phyloP scores from a whole-genome alignment of 805 yeast genomes.

The Yamadazyma paraphyllophila region DNA sequence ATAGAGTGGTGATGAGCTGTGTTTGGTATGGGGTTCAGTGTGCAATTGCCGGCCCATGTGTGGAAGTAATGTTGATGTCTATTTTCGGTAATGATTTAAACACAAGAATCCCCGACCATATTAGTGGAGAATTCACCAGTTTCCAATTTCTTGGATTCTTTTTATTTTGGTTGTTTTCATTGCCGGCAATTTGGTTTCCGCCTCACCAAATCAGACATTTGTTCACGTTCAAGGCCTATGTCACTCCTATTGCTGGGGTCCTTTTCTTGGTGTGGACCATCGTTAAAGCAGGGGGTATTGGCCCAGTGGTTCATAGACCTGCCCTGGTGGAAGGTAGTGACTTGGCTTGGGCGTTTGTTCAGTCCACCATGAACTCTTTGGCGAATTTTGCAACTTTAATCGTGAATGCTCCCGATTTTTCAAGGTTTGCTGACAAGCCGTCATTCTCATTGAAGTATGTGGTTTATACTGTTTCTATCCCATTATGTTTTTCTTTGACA shows the following conservation, averaged over 20 bases:
- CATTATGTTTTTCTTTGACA: conserved; percentile 74
- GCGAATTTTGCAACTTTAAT: conserved; percentile 90
- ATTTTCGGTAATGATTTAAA: conserved; percentile 68
- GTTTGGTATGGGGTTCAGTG: conserved; percentile 89
- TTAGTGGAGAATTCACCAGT: conserved; percentile 62
- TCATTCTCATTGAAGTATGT: conserved; percentile 38
- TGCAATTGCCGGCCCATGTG: conserved; percentile 82
- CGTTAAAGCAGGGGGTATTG: conserved; percentile 76
- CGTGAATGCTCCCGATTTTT: conserved; percentile 84
- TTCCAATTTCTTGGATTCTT: conserved; percentile 75
- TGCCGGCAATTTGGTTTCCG: conserved; percentile 78
- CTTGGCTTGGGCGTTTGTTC: conserved; percentile 81
- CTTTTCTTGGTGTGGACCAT: conserved; percentile 83
- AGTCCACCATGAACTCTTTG: conserved; percentile 73
- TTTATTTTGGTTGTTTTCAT: conserved; percentile 74
- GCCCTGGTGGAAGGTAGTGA: conserved; percentile 52
- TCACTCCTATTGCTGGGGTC: conserved; percentile 81
- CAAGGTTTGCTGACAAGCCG: conserved; percentile 67
- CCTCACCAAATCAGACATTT: conserved; percentile 83
- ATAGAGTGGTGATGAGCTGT: conserved; percentile 83
- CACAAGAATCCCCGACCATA: conserved; percentile 60
- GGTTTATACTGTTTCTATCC: conserved; percentile 60
- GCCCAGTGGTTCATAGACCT: conserved; percentile 62
- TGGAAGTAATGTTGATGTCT: conserved; percentile 69
- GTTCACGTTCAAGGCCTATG: conserved; percentile 75